Percentiles rank a stretch among this genome's conserved stretches.
phyloP scores from a whole-genome alignment of 2,329 filamentous ascomycete genomes.

The Fusarium siculi region DNA sequence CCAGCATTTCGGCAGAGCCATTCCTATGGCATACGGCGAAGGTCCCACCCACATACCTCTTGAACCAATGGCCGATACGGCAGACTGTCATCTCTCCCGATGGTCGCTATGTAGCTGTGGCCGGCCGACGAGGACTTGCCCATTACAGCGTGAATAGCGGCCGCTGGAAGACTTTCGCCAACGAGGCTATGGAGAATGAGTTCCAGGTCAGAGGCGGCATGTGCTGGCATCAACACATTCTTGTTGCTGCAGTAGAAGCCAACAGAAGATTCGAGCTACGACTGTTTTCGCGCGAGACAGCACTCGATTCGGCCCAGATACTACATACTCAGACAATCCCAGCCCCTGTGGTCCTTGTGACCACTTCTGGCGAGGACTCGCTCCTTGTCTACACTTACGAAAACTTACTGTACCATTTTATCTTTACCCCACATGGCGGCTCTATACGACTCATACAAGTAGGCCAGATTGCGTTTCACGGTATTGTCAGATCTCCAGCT shows the following conservation, averaged over 20 bases:
- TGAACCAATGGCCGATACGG: conserved; percentile 93
- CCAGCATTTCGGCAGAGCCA: conserved; percentile 89
- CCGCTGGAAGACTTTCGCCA: conserved; percentile 93
- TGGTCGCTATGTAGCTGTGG: conserved; percentile 94
- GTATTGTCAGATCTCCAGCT: conserved; percentile 92
- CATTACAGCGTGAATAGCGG: conserved; percentile 97
- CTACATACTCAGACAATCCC: conserved; percentile 82
- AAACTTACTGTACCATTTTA: conserved; percentile 93
- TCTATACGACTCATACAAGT: conserved; percentile 85
- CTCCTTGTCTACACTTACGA: conserved; percentile 97
- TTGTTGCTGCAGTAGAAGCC: conserved; percentile 92
- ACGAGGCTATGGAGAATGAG: conserved; percentile 82
- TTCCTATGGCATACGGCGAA: conserved; percentile 95
- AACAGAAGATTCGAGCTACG: conserved; percentile 85
- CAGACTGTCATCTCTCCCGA: conserved; percentile 89
- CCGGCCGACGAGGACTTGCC: conserved; percentile 89
- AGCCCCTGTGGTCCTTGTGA: conserved; percentile 88
- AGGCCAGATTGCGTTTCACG: conserved; percentile 97
- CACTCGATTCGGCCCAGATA: conserved; percentile 77
- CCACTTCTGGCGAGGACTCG: conserved; percentile 91
- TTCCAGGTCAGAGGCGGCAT: conserved; percentile 95
- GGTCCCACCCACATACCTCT: conserved; percentile 84
- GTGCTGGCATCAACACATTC: conserved; percentile 98
- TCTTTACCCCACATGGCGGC: conserved; percentile 79
- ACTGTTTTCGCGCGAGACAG: conserved; percentile 89